phyloP scores from a whole-genome alignment of 2,329 filamentous ascomycete species.

The Ceratocystis albifundus region DNA sequence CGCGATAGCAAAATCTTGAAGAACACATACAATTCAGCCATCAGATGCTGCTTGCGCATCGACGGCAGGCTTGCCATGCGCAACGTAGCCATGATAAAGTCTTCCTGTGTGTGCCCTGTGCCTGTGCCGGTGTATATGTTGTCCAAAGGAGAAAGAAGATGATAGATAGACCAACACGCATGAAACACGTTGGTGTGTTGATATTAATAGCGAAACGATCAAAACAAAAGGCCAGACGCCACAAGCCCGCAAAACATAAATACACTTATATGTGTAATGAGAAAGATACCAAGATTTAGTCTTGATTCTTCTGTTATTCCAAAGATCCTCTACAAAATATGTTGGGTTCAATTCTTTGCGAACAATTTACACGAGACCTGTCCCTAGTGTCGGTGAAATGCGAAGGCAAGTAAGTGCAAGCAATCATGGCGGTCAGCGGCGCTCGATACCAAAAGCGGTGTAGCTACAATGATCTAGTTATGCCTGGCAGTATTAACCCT shows the following conservation, averaged over 20 bases:
- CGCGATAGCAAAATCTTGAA: not conserved
- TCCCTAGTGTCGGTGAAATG: not conserved
- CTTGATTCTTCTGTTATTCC: not conserved
- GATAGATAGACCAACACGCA: not conserved
- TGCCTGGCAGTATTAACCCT: not conserved
- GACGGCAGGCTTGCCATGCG: constrained; percentile 41
- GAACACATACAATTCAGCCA: constrained; percentile 60
- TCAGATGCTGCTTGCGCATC: constrained; percentile 61
- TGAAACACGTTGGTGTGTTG: constrained; percentile 6
- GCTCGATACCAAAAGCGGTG: not conserved
- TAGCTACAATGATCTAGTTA: not conserved
- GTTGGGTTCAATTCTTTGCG: not conserved
- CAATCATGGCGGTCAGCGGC: constrained; percentile 1
- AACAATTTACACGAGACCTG: not conserved
- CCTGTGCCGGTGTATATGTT: not conserved
- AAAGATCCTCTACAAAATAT: not conserved
- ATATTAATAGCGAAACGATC: not conserved
- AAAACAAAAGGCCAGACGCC: constrained; percentile 13
- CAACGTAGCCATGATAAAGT: constrained; percentile 34
- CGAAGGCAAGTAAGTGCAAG: not conserved
- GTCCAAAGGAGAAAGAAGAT: not conserved
- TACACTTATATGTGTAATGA: not conserved
- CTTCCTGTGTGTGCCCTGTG: not conserved
- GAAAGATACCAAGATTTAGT: constrained; percentile 2
- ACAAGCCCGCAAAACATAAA: not conserved